Base-by-base conservation (phyloP, 371 early-diverging fungal genomes). In the Lichtheimia corymbifera region DNA sequence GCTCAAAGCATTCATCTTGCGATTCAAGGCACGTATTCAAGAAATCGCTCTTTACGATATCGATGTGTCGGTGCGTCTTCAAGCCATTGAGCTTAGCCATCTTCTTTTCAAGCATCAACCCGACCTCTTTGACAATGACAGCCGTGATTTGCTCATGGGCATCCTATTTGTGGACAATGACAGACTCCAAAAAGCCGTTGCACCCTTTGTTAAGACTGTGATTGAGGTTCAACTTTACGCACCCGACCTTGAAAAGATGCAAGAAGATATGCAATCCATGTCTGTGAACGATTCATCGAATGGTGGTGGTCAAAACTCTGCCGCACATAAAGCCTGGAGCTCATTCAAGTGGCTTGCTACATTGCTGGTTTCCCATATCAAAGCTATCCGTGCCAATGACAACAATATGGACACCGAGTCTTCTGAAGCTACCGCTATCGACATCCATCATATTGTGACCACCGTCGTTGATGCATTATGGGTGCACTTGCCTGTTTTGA, bases 41-140 rank as follows among this genome's bases (percentile, higher is more conserved):
- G 91, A 95, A 60, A 91, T 97, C 85, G 93, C 94, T 2, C 54
- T 88, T 14, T 81, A 84, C 13, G 98, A 97, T 50, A 70, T 83
- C 0, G 93, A 95, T 63, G 61, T 80, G 0, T 64, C 66, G 0
- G 89, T 89, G 12, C 88, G 91, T 30, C 66, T 83, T 9, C 83
- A 80, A 13, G 91, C 93, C 3, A 83, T 94, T 22, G 76, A 81
- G 17, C 74, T 91, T 0, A 66, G 77, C 72, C 58, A 67, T 43
- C 27, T 54, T 15, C 54, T 79, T 4, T 67, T 54, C 66, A 69
- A 79, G 13, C 74, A 73, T 28, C 71, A 77, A 28, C 76, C 76
- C 50, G 71, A 74, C 15, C 67, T 80, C 56, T 58, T 84, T 42
- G 80, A 80, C 20, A 62, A 64, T 51, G 66, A 73, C 28, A 63